Conservation (phyloP, 257 asterid genomes). For the Echites panduratus region DNA sequence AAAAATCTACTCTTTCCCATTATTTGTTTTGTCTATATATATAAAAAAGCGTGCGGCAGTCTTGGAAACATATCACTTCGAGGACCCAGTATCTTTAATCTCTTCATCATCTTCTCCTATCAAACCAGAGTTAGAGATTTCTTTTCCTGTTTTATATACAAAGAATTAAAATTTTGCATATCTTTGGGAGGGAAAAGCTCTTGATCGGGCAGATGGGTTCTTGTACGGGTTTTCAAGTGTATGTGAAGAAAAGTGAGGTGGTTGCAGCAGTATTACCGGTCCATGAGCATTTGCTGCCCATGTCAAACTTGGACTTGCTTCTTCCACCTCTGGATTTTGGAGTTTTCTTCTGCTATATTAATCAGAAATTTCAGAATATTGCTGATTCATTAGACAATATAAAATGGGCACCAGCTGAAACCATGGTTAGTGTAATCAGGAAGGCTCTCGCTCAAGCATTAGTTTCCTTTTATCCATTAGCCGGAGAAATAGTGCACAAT, state of each 20-base stretch:
- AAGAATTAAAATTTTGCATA: too few species aligned
- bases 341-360: slow-evolving; percentile 42
- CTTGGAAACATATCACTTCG: too few species aligned
- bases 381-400: too few species aligned
- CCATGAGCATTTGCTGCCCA: slow-evolving; percentile 50
- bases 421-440: slow-evolving; percentile 26
- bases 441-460: slow-evolving; percentile 39
- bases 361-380: too few species aligned
- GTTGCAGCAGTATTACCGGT: slow-evolving; percentile 42
- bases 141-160: too few species aligned
- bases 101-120: not conserved
- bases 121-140: too few species aligned
- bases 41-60: too few species aligned
- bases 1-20: too few species aligned
- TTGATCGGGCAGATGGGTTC: slow-evolving; percentile 22
- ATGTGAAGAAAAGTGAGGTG: slow-evolving; percentile 37
- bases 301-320: slow-evolving; percentile 56
- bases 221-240: slow-evolving; percentile 25
- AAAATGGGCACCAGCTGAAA: too few species aligned
- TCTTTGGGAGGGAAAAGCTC: not conserved
- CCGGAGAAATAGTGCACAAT: slow-evolving; percentile 52
- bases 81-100: too few species aligned
- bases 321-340: slow-evolving; percentile 52
- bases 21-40: too few species aligned
- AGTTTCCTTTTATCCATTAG: slow-evolving; percentile 40